phyloP scores from a whole-genome alignment of 139 green algal genomes.

The Asterochloris erici region DNA sequence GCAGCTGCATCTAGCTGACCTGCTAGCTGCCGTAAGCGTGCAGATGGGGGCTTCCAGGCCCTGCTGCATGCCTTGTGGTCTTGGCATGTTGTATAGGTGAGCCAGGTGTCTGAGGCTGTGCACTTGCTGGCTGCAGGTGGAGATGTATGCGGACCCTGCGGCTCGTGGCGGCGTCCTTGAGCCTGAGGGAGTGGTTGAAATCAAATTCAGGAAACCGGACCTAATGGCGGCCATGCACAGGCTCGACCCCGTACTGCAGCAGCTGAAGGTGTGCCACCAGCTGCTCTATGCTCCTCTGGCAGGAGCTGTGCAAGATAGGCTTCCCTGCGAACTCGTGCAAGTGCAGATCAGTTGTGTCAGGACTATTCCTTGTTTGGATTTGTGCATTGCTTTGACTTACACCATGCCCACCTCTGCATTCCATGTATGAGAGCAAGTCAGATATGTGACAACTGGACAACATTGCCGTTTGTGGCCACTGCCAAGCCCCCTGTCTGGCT shows the following conservation, averaged over 20 bases:
- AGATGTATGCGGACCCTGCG: slow-evolving; percentile 80
- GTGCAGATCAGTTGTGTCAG: too few relatives aligned
- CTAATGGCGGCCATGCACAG: slow-evolving; percentile 86
- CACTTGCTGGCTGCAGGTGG: slow-evolving; percentile 35
- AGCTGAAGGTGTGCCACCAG: slow-evolving; percentile 34
- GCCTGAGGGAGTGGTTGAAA: slow-evolving; percentile 96
- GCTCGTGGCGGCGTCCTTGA: slow-evolving; percentile 91
- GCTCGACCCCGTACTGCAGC: slow-evolving; percentile 58
- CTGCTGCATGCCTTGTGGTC: not conserved
- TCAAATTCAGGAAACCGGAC: slow-evolving; percentile 91
- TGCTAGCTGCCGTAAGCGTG: too few relatives aligned
- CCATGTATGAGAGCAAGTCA: too few relatives aligned
- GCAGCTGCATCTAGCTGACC: too few relatives aligned
- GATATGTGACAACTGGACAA: too few relatives aligned
- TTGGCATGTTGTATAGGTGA: not conserved
- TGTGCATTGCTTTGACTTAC: not conserved
- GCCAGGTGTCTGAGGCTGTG: not conserved
- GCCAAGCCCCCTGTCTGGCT: too few relatives aligned
- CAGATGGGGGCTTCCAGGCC: too few relatives aligned
- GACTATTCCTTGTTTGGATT: too few relatives aligned
- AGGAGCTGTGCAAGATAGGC: not conserved
- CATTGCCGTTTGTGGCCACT: too few relatives aligned
- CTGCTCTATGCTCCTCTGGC: not conserved
- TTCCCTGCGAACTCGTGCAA: not conserved
- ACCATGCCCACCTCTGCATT: not conserved